Evolutionary conservation across 1,284 basidiomycete species (phyloP).

Genomic region (Xanthoconium separans): DNA sequence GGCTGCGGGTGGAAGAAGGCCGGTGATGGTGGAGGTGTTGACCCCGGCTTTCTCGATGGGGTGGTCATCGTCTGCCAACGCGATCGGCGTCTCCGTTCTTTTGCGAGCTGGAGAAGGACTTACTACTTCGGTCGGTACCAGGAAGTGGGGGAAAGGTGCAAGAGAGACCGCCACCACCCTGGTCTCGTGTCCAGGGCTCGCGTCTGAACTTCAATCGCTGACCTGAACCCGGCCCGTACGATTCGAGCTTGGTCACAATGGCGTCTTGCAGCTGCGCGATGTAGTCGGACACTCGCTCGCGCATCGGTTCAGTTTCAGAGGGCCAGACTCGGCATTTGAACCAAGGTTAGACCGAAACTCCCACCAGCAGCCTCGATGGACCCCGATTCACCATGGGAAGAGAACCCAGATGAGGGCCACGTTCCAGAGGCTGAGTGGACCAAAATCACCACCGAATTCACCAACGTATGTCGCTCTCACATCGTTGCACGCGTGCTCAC

Average conservation of each 20-base stretch:
- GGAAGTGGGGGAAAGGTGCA: conserved; percentile 71
- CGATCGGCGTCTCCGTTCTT: neutral
- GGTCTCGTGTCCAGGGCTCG: conserved; percentile 78
- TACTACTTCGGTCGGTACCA: neutral
- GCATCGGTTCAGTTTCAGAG: conserved; percentile 8
- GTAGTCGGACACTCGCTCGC: conserved; percentile 40
- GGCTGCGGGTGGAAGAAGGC: conserved; percentile 82
- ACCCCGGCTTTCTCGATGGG: conserved; percentile 96
- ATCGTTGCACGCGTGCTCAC: conserved; percentile 3
- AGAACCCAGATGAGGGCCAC: conserved; percentile 34
- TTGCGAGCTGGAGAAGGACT: neutral
- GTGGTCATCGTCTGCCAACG: neutral
- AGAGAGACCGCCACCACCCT: conserved; percentile 84
- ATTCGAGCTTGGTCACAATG: conserved; percentile 74
- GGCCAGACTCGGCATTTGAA: neutral
- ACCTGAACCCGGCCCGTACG: conserved; percentile 68
- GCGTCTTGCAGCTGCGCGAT: conserved; percentile 73
- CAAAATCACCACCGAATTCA: conserved; percentile 63
- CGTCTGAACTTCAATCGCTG: conserved; percentile 72
- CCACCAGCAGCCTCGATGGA: conserved; percentile 40
- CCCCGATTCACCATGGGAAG: conserved; percentile 58
- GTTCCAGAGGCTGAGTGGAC: conserved; percentile 56
- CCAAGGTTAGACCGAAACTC: neutral
- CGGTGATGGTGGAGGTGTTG: conserved; percentile 90
- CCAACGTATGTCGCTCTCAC: conserved; percentile 46